phyloP scores from a whole-genome alignment of 495 filamentous ascomycete species.

The Aspergillus incahuasiensis region DNA sequence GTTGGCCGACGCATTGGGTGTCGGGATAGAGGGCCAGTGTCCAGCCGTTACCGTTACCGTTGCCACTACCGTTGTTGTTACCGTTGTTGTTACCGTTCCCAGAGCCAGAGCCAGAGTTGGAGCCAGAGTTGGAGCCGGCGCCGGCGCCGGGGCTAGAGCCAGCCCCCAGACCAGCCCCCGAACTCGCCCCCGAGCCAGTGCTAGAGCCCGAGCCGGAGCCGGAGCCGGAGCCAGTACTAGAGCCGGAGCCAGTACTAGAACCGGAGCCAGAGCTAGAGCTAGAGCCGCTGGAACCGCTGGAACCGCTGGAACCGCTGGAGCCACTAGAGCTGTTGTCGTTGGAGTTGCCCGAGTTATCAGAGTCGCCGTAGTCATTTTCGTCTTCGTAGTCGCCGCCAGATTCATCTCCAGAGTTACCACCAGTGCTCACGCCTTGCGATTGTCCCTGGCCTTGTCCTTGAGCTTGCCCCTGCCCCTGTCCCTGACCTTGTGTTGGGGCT shows the following conservation, averaged over 20 bases:
- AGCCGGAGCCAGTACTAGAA: no score
- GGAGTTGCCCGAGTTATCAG: neutral
- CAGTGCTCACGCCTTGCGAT: neutral
- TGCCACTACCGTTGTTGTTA: neutral
- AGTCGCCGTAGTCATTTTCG: neutral
- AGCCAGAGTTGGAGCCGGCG: no score
- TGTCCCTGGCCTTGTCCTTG: neutral
- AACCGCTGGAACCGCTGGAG: no score
- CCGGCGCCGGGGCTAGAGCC: no score
- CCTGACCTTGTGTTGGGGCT: neutral
- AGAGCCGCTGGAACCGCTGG: no score
- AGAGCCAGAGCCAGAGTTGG: no score
- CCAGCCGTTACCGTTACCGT: neutral
- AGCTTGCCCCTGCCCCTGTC: neutral
- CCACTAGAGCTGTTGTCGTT: no score
- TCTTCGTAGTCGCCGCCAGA: neutral
- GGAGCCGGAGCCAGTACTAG: no score
- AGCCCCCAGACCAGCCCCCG: no score
- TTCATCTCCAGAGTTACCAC: neutral
- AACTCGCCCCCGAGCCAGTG: no score
- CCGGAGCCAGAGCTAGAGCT: no score
- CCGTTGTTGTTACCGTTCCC: neutral
- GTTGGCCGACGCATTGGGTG: neutral
- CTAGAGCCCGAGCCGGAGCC: no score
- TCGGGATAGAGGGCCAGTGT: neutral